Evolutionary conservation across 202 grass and related monocot genomes (phyloP).

Genomic region (Setaria italica): DNA sequence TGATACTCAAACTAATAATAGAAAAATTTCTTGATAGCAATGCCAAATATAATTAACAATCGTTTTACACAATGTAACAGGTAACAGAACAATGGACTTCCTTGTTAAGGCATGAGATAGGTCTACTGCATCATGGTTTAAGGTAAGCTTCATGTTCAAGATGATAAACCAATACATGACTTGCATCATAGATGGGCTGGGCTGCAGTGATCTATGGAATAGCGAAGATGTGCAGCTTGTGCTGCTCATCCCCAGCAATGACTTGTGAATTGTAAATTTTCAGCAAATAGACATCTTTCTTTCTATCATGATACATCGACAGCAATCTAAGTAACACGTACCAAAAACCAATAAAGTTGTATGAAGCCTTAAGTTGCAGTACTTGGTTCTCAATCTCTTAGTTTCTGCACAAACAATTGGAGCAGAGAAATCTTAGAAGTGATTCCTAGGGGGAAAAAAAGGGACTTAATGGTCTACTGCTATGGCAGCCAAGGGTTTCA

Average conservation of each 20-base stretch:
- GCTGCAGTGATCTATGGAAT: not conserved
- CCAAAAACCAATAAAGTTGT: not conserved
- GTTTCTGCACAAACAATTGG: conserved; percentile 2
- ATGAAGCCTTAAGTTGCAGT: conserved; percentile 7
- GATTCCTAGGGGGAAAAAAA: not conserved
- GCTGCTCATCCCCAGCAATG: not conserved
- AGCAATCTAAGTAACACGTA: conserved; percentile 8
- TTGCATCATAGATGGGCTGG: not conserved
- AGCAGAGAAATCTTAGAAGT: conserved; percentile 21
- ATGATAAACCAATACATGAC: conserved; percentile 11
- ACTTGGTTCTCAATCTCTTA: not conserved
- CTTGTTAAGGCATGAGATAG: conserved; percentile 65
- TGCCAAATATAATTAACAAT: conserved; percentile 23
- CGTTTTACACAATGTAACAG: conserved; percentile 46
- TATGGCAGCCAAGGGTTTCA: conserved; percentile 8
- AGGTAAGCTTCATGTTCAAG: conserved; percentile 58
- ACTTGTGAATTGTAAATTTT: conserved; percentile 3
- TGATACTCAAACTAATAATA: not conserved
- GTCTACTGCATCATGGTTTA: conserved; percentile 61
- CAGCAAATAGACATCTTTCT: conserved; percentile 29
- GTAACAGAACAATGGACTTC: conserved; percentile 51
- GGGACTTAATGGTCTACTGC: not conserved
- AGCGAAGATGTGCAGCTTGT: not conserved
- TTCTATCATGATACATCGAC: conserved; percentile 2
- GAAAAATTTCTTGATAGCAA: not conserved